phyloP scores from a whole-genome alignment of 768 basidiomycete genomes.

The Boletus bicolor region DNA sequence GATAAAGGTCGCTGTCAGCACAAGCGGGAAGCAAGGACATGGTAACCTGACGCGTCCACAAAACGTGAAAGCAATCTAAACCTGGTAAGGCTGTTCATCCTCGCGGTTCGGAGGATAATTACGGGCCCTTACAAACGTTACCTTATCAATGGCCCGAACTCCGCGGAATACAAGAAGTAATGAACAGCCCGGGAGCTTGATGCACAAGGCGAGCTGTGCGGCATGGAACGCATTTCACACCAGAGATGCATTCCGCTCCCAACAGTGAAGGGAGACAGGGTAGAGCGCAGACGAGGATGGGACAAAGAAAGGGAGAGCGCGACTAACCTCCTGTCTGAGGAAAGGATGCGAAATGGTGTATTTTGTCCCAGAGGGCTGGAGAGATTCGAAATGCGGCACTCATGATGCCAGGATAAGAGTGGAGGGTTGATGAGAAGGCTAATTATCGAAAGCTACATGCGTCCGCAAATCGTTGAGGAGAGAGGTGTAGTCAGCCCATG shows the following conservation, averaged over 20 bases:
- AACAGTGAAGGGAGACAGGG: too few relatives aligned
- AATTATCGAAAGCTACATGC: slow-evolving; percentile 5
- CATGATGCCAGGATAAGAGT: slow-evolving; percentile 26
- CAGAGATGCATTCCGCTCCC: background rate
- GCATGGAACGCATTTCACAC: background rate
- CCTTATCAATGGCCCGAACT: background rate
- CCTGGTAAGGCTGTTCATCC: background rate
- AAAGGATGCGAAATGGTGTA: slow-evolving; percentile 88
- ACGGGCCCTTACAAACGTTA: background rate
- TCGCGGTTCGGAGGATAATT: background rate
- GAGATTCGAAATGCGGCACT: slow-evolving; percentile 63
- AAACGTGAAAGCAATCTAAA: background rate
- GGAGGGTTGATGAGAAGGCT: background rate
- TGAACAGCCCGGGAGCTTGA: background rate
- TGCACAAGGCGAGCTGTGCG: background rate
- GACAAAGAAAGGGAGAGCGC: background rate
- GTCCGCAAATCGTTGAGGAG: background rate
- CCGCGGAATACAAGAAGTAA: background rate
- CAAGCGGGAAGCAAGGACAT: background rate
- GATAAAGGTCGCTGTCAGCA: slow-evolving; percentile 4
- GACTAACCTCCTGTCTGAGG: slow-evolving; percentile 85
- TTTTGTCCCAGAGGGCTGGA: slow-evolving; percentile 80
- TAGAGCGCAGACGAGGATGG: background rate
- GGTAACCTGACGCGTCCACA: background rate
- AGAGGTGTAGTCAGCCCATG: background rate